Evolutionary conservation across 1,284 basidiomycete genomes (phyloP).

Genomic region (Phellinidium pouzarii): DNA sequence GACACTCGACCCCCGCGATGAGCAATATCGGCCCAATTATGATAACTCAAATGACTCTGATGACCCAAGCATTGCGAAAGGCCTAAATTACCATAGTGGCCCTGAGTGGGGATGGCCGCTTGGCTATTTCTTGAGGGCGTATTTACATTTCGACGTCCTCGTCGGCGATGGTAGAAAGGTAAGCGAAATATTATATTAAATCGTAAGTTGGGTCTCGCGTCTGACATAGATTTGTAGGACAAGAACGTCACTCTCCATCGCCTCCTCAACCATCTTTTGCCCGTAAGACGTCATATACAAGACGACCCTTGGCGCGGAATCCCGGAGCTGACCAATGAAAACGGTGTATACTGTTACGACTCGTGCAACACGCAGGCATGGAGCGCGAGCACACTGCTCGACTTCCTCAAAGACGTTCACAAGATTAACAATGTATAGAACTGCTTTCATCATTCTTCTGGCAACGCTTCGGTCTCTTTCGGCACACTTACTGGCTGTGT

Average conservation of each 20-base stretch:
- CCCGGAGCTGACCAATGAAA: slow-evolving; percentile 84
- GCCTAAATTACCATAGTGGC: slow-evolving; percentile 85
- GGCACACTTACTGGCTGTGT: background rate
- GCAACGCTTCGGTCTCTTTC: background rate
- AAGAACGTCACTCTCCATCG: slow-evolving; percentile 69
- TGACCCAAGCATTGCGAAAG: slow-evolving; percentile 83
- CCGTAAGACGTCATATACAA: slow-evolving; percentile 66
- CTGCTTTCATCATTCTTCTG: background rate
- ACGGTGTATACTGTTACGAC: slow-evolving; percentile 77
- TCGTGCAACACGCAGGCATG: slow-evolving; percentile 91
- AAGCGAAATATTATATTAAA: slow-evolving; percentile 25
- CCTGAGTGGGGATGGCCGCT: slow-evolving; percentile 93
- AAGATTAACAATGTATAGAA: slow-evolving; percentile 16
- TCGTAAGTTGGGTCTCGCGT: background rate
- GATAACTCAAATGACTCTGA: slow-evolving; percentile 86
- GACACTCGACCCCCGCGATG: slow-evolving; percentile 80
- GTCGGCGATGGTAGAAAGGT: slow-evolving; percentile 61
- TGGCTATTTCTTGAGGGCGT: slow-evolving; percentile 93
- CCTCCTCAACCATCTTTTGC: slow-evolving; percentile 67
- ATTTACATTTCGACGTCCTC: slow-evolving; percentile 74
- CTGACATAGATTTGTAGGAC: slow-evolving; percentile 40
- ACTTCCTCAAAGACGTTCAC: slow-evolving; percentile 76
- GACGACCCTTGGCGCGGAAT: slow-evolving; percentile 85
- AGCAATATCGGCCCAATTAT: slow-evolving; percentile 84
- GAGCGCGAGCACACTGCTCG: slow-evolving; percentile 83